Base-by-base conservation (phyloP, 2,329 filamentous ascomycete genomes). In the Aspergillus sergii region DNA sequence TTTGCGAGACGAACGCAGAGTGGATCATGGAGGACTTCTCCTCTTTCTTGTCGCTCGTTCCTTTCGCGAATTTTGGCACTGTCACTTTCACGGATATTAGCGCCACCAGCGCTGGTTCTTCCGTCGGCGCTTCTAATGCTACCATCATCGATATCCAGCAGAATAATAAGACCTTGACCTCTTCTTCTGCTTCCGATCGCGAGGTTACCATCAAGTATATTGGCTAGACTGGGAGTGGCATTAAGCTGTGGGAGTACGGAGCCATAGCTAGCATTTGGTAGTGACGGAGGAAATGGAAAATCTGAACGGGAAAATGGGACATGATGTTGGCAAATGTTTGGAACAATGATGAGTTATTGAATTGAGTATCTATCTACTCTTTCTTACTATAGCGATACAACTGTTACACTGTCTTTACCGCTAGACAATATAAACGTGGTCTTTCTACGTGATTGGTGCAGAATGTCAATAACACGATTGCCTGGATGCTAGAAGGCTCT, bases 1-100 rank as follows among this genome's bases (percentile, higher is more conserved):
- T 87, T 4, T 85, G 84, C 75, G 78, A 85, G 75, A 81, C 78
- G 66, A 86, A 86, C 59, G 86, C 85, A n/a, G 86, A 88, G 73
- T 88, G 85, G 85, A 87, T 88, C 16, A 58, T 69, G 5, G 68
- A 69, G 59, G 83, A 84, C 66, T 84, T 82, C 60, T 70, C 77
- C 55, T 64, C 69, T 6, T 69, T 72, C 57, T 64, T 65, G 46
- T 73, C 73, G 2, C 74, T 82, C 6, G 81, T 84, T 34, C 68
- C 76, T 0, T 80, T 85, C 58, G 80, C 78, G 36, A 68, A 84
- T 70, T 85, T 84, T 64, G 80, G 80, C 8, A 80, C 76, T n/a
- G 80, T 84, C n/a, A 77, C 76, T n/a, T 85, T 85, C 70, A 79
- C 77, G 2, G 69, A 70, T 54, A 75, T 78, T 51, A 71, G 69